A percentile compares a stretch with the other conserved stretches of the same genome.
phyloP scores from a whole-genome alignment of 2,329 filamentous ascomycete species.

The Pseudogymnoascus sp. region DNA sequence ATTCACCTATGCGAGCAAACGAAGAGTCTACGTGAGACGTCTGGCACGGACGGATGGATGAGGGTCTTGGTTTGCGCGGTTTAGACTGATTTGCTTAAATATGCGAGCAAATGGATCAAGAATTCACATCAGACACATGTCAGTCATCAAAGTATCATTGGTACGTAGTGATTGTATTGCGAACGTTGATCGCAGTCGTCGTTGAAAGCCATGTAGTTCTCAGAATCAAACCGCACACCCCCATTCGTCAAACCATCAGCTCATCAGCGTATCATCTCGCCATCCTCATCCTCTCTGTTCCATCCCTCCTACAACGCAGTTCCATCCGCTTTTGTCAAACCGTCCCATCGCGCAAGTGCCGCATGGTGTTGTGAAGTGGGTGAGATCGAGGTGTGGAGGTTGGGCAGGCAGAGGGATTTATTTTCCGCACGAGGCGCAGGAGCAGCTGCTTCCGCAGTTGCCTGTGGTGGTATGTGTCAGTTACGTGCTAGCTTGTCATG shows the following conservation, averaged over 20 bases:
- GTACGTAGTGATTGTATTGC: slow-evolving; percentile 7
- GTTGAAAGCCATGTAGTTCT: slow-evolving; percentile 2
- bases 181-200: slow-evolving; percentile 8
- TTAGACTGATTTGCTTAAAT: background rate
- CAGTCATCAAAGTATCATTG: background rate
- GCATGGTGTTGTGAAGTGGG: background rate
- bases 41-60: background rate
- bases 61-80: background rate
- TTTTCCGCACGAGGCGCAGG: slow-evolving; percentile 8
- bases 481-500: background rate
- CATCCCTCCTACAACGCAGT: background rate
- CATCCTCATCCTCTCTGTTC: background rate
- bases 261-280: background rate
- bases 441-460: slow-evolving; percentile 4
- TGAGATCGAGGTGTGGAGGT: background rate
- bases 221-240: slow-evolving; percentile 4
- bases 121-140: background rate
- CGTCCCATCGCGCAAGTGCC: background rate
- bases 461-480: background rate
- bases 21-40: background rate
- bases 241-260: background rate
- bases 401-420: slow-evolving; percentile 2
- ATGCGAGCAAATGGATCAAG: background rate
- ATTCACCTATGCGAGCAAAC: background rate
- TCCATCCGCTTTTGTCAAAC: background rate